Evolutionary conservation across 192 early-diverging fungal genomes (phyloP), one percentile per base, ranked within the genome.

Genomic region (Linderina pennispora): DNA sequence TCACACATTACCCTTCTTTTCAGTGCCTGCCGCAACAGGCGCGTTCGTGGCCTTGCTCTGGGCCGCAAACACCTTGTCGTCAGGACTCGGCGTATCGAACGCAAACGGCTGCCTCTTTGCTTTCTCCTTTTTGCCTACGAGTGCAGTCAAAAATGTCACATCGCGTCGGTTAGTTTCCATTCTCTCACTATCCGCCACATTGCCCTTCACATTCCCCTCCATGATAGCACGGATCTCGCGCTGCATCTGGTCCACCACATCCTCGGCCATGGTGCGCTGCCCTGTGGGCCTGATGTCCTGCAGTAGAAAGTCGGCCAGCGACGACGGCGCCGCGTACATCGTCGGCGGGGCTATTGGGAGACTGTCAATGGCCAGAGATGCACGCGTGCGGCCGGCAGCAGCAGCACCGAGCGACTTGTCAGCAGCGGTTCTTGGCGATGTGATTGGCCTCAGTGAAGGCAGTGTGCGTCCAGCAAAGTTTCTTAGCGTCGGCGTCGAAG

Each of bases 61-160:
- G 1, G 88, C 87, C 23, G 65, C 66, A 23, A 79, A 55, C 9
- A 90, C 88, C 26, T 73, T 53, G 62, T 91, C 88, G 53, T 91
- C 91, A 7, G 91, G 89, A 58, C 91, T 92, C 14, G 87, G 89
- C 7, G 73, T 75, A 40, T 84, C 73, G 65, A 94, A 92, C 8
- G 45, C 48, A 67, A 92, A 94, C 5, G 49, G 28, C 39, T 43
- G 47, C 15, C n/a, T 39, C 14, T 39, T 17, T 33, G 25, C 45
- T 19, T 50, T 41, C 11, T 17, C 40, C 18, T 7, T 22, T n/a
- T 24, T 36, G 7, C 38, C 49, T 49, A 53, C 57, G 41, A 72
- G 50, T 23, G 53, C n/a, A 18, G 53, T 59, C 39, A 65, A 39
- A 61, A 61, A 61, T 16, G 61, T 51, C 51, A 68, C 43, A 23